Evolutionary conservation across 441 rosid genomes (phyloP), one percentile per base, ranked within the genome.

Genomic region (Francoa sonchifolia): DNA sequence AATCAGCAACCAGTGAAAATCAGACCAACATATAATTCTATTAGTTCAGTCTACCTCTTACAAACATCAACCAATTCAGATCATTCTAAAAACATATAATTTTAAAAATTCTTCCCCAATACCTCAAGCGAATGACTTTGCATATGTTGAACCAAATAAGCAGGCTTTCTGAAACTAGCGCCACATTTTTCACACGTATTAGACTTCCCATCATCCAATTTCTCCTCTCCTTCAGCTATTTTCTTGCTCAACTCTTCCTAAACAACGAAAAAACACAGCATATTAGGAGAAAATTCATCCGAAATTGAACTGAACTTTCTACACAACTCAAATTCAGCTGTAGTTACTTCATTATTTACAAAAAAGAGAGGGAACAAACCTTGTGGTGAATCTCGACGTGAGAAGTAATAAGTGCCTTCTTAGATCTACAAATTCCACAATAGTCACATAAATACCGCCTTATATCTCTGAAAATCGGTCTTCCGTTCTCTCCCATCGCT

Each of bases 351-450:
- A n/a, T n/a, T n/a, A n/a, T n/a, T n/a, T n/a, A n/a, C n/a, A n/a
- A n/a, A n/a, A n/a, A 26, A 9, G 28, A 33, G 26, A 26, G 6
- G 30, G 2, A 27, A 14, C 10, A n/a, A 21, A 86, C 90, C 85
- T 68, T 55, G 43, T 86, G 96, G 23, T 67, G 41, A 3, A 68
- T 8, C 2, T 41, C 51, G 51, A 86, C 57, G 44, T 82, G 96
- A 16, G 80, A 65, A 36, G 52, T 42, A 62, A 86, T 66, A 19
- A 79, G 82, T 16, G 76, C 54, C 52, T 71, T 86, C 59, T 86
- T 82, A 9, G 94, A 86, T 68, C 87, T 68, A 62, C 77, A 76
- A 61, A 86, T 71, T 21, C 96, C 96, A 8, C 96, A 86, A 48
- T 57, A 75, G 14, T 86, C 63, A 32, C 96, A 86, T 39, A 50